Evolutionary conservation across 2,329 filamentous ascomycete genomes (phyloP), one percentile per base, ranked within the genome.

Genomic region (Coleophoma cylindrospora): DNA sequence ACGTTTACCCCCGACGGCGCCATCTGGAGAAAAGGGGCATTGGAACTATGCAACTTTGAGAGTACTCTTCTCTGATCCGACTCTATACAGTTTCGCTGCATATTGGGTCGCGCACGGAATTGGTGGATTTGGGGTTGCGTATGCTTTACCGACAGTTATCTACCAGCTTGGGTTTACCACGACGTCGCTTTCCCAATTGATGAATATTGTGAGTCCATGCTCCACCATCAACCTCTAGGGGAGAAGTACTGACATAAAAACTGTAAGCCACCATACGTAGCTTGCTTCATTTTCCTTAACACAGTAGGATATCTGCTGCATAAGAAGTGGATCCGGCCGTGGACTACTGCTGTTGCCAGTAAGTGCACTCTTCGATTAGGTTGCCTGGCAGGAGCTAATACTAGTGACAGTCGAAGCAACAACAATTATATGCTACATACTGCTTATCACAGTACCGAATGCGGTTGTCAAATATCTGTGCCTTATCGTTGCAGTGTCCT

Each of bases 61-160:
- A 50, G 44, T 37, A 8, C 55, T 71, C 0, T 51, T 71, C 12
- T 54, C 47, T 3, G 66, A 67, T 47, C 66, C 67, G 3, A 70
- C 68, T 0, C 54, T 69, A 27, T 70, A 68, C 41, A 67, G 66
- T 3, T 71, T 72, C 48, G 57, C 54, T 1, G 34, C 67, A 1
- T 69, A 66, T 51, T 73, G 69, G 69, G 67, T 72, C 41, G 65
- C 62, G 7, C 70, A 73, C 52, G 68, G 68, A 1, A 70, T 72
- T 52, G 70, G 70, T 13, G 70, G 70, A 6, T 72, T 70, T 48
- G 69, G 70, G 2, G 58, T 72, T 6, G 55, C 58, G 8, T 72
- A 69, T 51, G 69, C 66, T 5, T 50, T 73, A 47, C 70, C 70
- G 2, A 72, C 70, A 2, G 70, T 73, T 6, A 69, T 73, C 21